Percentiles rank a stretch among this genome's conserved stretches.
Conservation (phyloP, 306 rosid species). For the Cyclanthera cordifolia region DNA sequence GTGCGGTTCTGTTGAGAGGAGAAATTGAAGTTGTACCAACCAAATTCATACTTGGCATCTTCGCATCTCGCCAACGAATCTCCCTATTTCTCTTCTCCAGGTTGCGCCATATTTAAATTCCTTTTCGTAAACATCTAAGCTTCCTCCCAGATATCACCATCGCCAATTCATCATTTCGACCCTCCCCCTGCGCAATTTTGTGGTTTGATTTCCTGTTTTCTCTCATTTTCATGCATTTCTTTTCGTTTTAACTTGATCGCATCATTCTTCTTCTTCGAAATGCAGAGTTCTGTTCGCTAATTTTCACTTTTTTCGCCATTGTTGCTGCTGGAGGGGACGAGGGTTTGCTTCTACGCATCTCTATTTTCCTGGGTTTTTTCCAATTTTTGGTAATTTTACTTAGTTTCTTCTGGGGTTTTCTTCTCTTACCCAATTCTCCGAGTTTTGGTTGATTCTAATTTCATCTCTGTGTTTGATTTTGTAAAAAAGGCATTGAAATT, state of each 20-base stretch:
- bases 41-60: background rate
- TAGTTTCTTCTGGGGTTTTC: background rate
- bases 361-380: constrained; percentile 20
- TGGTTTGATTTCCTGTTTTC: too few relatives aligned
- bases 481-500: too few relatives aligned
- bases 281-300: background rate
- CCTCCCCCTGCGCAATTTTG: too few relatives aligned
- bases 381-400: constrained; percentile 13
- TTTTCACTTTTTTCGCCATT: background rate
- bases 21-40: background rate
- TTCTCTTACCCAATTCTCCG: background rate
- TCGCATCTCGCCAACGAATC: background rate
- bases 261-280: background rate
- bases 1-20: background rate
- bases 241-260: too few relatives aligned
- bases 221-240: too few relatives aligned
- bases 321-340: constrained; percentile 10
- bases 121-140: too few relatives aligned
- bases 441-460: background rate
- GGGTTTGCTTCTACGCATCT: constrained; percentile 17
- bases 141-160: too few relatives aligned
- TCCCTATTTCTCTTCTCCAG: too few relatives aligned
- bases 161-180: too few relatives aligned
- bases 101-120: too few relatives aligned
- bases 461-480: background rate